Base-by-base conservation (phyloP, 164 flowering plant genomes). In the Akebia trifoliata region DNA sequence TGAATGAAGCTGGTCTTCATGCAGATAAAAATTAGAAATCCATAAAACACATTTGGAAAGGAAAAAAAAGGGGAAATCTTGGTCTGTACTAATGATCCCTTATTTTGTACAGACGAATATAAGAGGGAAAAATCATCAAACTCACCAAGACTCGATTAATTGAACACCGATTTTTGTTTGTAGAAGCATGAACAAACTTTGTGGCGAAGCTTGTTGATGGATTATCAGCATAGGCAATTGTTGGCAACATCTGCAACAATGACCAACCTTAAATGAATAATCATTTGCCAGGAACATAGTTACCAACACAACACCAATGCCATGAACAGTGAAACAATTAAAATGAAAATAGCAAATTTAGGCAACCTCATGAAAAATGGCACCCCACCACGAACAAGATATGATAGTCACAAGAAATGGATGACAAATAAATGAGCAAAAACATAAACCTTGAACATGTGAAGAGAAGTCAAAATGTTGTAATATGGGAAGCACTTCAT, bases 151-250 rank as follows among this genome's bases (percentile, higher is more conserved):
- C 99, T 49, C 91, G 76, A 70, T 94, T 90, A 35, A 94, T 94
- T 36, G 99, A 83, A 69, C 95, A 87, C 9, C 95, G 82, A 62
- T 88, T 88, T 69, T 94, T 94, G 73, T 94, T 94, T 24, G 88
- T 66, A 68, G 99, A 94, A 18, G 96, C 84, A 69, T 94, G 99
- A 54, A 90, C 99, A 82, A 90, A 94, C 65, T 94, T 94, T 59
- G 99, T 80, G 12, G 96, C 90, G 78, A 87, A 90, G 68, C 97
- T 84, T 59, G 97, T 87, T 12, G 96, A 85, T 54, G 99, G 93
- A 67, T 94, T 94, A 69, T 94, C 96, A 36, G 80, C 70, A 74
- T 94, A 90, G 45, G 91, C 99, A 47, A 70, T 76, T 28, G 97
- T 57, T 43, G 99, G 99, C 69, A 90, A 68, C 93, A 94, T 76